Evolutionary conservation across 768 basidiomycete species (phyloP).

Genomic region (Leccinum barrowsii): DNA sequence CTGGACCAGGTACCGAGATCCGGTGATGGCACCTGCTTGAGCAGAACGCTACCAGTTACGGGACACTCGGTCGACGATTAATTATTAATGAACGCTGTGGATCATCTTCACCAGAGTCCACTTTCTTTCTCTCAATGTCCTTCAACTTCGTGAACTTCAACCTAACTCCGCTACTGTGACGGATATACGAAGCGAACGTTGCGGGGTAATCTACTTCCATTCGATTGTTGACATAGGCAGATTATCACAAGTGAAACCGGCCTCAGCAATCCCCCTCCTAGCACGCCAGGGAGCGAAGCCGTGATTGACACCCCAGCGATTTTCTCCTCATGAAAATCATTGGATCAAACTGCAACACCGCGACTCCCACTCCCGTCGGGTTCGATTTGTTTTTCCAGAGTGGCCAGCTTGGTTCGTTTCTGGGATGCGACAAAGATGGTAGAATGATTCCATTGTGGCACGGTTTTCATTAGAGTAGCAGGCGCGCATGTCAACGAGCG

Average conservation of each 20-base stretch:
- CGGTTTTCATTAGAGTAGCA: not conserved
- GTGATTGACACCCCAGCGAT: not conserved
- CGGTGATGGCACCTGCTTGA: too few relatives aligned
- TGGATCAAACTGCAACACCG: not conserved
- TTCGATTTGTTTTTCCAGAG: slow-evolving; percentile 5
- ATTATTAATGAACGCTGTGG: too few relatives aligned
- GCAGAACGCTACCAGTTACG: too few relatives aligned
- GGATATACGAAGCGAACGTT: too few relatives aligned
- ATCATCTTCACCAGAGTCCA: too few relatives aligned
- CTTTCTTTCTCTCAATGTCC: too few relatives aligned
- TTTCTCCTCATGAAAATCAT: slow-evolving; percentile 4
- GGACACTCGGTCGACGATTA: too few relatives aligned
- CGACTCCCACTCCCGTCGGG: not conserved
- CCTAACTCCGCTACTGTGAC: too few relatives aligned
- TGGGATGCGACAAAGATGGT: not conserved
- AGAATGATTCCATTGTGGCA: not conserved
- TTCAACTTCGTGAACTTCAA: too few relatives aligned
- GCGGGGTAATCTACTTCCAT: not conserved
- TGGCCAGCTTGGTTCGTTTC: slow-evolving; percentile 7
- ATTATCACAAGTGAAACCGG: not conserved
- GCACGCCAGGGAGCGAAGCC: not conserved
- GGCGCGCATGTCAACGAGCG: slow-evolving; percentile 10
- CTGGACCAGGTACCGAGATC: too few relatives aligned
- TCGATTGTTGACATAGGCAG: not conserved
- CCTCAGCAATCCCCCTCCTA: not conserved